Evolutionary conservation across 179 eudicot genomes (phyloP).

Genomic region (Pouteria campechiana): DNA sequence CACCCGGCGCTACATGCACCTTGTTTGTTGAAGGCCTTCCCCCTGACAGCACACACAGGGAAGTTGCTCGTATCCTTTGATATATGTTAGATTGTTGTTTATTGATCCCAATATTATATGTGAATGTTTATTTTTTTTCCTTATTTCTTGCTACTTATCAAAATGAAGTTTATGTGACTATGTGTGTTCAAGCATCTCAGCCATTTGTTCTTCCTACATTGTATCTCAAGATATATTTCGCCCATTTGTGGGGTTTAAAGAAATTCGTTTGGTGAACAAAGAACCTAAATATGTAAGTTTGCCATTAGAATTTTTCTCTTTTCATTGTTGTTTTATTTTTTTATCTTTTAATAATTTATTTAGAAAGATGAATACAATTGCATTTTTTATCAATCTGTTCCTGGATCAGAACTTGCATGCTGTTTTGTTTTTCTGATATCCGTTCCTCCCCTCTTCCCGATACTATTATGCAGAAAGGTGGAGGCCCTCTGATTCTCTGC

Average conservation of each 20-base stretch:
- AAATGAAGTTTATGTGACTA: neutral
- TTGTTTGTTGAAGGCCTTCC: too few relatives aligned
- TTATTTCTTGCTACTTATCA: neutral
- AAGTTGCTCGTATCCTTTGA: conserved; percentile 83
- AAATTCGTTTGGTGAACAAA: conserved; percentile 74
- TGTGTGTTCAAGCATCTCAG: neutral
- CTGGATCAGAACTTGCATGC: too few relatives aligned
- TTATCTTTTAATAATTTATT: neutral
- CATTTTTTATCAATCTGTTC: neutral
- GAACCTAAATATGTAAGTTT: conserved; percentile 69
- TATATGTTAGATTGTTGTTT: neutral
- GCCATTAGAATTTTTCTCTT: neutral
- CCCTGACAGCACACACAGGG: too few relatives aligned
- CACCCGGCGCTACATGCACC: too few relatives aligned
- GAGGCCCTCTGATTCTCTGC: conserved; percentile 60
- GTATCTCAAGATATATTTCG: conserved; percentile 60
- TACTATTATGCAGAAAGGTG: conserved; percentile 47
- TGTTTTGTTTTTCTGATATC: neutral
- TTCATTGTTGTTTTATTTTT: neutral
- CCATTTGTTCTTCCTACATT: conserved; percentile 20
- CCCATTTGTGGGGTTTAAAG: conserved; percentile 82
- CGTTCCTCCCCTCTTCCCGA: neutral
- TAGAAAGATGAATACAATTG: too few relatives aligned
- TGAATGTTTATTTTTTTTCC: neutral
- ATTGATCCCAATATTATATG: neutral